phyloP scores from a whole-genome alignment of 306 rosid genomes.

The Mimosa pudica region DNA sequence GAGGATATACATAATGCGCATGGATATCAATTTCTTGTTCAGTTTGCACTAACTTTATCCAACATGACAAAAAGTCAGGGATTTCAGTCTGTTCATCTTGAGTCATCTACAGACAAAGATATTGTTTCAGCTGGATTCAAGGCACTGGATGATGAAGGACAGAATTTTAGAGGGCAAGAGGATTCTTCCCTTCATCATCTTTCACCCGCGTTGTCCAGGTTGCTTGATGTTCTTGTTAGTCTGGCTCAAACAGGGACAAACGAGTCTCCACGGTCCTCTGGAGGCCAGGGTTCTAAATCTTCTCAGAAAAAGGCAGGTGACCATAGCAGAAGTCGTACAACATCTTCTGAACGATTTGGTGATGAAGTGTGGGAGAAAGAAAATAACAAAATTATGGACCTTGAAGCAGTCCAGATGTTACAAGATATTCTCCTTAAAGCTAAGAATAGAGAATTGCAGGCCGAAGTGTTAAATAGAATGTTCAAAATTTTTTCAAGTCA shows the following conservation, averaged over 20 bases:
- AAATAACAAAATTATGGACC: conserved; percentile 91
- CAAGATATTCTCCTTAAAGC: conserved; percentile 97
- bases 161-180: conserved; percentile 54
- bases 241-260: conserved; percentile 88
- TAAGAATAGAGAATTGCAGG: conserved; percentile 79
- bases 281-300: conserved; percentile 70
- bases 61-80: conserved; percentile 62
- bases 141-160: conserved; percentile 39
- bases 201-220: conserved; percentile 78
- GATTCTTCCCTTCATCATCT: conserved; percentile 54
- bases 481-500: conserved; percentile 95
- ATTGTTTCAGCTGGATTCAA: conserved; percentile 49
- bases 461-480: conserved; percentile 93
- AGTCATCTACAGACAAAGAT: conserved; percentile 49
- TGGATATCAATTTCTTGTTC: conserved; percentile 98
- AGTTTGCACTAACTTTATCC: conserved; percentile 85
- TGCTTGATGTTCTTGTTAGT: conserved; percentile 96
- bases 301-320: conserved; percentile 65
- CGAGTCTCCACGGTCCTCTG: conserved; percentile 61
- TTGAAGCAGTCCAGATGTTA: conserved; percentile 98
- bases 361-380: conserved; percentile 94
- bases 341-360: conserved; percentile 73
- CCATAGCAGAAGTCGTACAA: conserved; percentile 73
- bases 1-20: conserved; percentile 99
- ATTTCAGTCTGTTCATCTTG: conserved; percentile 57